Percentiles rank a stretch among this genome's conserved stretches.
Evolutionary conservation across 2,329 filamentous ascomycete genomes (phyloP).

Genomic region (Diplodia seriata): DNA sequence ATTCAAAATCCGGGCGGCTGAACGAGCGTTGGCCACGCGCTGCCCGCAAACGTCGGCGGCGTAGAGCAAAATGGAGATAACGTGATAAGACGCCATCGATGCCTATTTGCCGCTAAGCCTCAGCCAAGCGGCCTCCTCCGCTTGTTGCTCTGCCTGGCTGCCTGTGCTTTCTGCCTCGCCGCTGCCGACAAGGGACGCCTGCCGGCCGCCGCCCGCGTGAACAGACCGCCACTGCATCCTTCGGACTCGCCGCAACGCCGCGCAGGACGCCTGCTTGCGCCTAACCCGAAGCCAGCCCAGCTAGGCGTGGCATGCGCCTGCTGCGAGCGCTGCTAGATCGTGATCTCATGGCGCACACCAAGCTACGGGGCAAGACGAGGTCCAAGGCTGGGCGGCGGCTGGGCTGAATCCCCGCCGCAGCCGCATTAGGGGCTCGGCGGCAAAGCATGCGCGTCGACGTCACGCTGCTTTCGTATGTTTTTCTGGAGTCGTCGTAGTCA

Average conservation of each 20-base stretch:
- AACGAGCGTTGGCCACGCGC: slow-evolving; percentile 14
- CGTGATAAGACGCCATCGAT: slow-evolving; percentile 27
- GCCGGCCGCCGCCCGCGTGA: slow-evolving; percentile 19
- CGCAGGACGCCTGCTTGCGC: not conserved
- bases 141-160: not conserved
- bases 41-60: slow-evolving; percentile 24
- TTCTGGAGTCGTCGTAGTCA: not conserved
- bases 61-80: slow-evolving; percentile 14
- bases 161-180: slow-evolving; percentile 3
- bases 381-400: slow-evolving; percentile 29
- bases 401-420: slow-evolving; percentile 4
- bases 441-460: not conserved
- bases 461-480: slow-evolving; percentile 20
- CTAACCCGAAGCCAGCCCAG: not conserved
- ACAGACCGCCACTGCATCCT: slow-evolving; percentile 10
- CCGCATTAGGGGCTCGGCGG: slow-evolving; percentile 17
- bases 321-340: not conserved
- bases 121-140: slow-evolving; percentile 24
- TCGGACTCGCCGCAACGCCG: slow-evolving; percentile 1
- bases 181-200: not conserved
- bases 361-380: slow-evolving; percentile 13
- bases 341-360: slow-evolving; percentile 21
- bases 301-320: not conserved
- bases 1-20: not conserved
- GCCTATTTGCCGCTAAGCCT: slow-evolving; percentile 22